These are phyloP conservation scores for Nicotiana benthamiana DNA, from an alignment of 257 asterid species.

Conservation along the genomic window DNA sequence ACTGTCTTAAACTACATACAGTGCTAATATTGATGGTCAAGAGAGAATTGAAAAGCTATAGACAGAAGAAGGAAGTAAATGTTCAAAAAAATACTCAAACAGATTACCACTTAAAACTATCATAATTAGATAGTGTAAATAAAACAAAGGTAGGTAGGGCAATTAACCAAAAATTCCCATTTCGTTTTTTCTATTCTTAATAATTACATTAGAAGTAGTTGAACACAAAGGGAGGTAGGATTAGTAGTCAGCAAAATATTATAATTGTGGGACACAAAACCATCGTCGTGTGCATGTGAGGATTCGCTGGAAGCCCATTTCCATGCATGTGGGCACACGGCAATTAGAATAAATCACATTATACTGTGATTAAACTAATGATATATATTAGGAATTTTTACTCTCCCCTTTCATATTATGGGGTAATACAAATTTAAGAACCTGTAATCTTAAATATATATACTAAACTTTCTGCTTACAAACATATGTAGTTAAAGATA, in stretches of 20 bases:
- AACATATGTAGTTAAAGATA: too few species aligned
- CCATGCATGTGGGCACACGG: neutral
- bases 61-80: neutral
- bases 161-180: neutral
- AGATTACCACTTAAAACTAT: neutral
- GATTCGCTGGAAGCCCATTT: constrained; percentile 5
- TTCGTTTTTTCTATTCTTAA: neutral
- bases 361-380: neutral
- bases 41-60: neutral
- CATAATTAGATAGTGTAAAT: neutral
- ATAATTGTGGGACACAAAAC: constrained; percentile 10
- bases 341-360: neutral
- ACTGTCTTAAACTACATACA: too few species aligned
- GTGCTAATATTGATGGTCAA: neutral
- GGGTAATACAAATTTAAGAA: too few species aligned
- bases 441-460: too few species aligned
- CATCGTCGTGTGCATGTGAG: constrained; percentile 20
- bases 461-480: too few species aligned
- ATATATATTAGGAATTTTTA: too few species aligned
- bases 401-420: too few species aligned
- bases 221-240: neutral
- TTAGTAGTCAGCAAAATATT: neutral
- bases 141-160: neutral
- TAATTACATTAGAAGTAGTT: too few species aligned
- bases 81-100: neutral